phyloP scores from a whole-genome alignment of 2,329 filamentous ascomycete genomes.

The Talaromyces sp. region DNA sequence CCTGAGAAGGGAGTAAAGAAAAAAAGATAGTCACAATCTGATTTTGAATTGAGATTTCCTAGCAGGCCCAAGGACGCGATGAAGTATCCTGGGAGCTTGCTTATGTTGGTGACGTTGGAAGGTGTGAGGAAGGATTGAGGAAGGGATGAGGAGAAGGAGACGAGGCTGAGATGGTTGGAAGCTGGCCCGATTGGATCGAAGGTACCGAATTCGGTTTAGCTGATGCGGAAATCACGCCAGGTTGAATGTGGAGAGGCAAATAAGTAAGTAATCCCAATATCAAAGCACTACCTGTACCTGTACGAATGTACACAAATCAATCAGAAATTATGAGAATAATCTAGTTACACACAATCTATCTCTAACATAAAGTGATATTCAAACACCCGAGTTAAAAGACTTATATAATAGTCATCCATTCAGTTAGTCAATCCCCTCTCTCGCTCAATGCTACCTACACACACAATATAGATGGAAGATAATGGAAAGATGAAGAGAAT shows the following conservation, averaged over 20 bases:
- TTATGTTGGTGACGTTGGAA: not conserved
- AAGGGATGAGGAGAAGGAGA: not conserved
- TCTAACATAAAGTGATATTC: not conserved
- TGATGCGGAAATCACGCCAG: not conserved
- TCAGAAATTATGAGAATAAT: not conserved
- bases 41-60: not conserved
- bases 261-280: too few species aligned
- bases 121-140: too few species aligned
- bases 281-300: too few species aligned
- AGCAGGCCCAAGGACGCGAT: not conserved
- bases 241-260: not conserved
- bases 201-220: not conserved
- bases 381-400: not conserved
- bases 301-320: not conserved
- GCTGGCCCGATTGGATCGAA: not conserved
- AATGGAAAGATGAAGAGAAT: not conserved
- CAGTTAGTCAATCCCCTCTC: not conserved
- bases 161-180: not conserved
- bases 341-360: not conserved
- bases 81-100: not conserved
- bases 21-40: not conserved
- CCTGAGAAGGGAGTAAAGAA: conserved; percentile 27
- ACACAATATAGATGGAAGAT: conserved; percentile 8
- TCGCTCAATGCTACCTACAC: conserved; percentile 11
- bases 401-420: conserved; percentile 3